phyloP scores from a whole-genome alignment of 208 protist species.

The Wallacemonas sp. region DNA sequence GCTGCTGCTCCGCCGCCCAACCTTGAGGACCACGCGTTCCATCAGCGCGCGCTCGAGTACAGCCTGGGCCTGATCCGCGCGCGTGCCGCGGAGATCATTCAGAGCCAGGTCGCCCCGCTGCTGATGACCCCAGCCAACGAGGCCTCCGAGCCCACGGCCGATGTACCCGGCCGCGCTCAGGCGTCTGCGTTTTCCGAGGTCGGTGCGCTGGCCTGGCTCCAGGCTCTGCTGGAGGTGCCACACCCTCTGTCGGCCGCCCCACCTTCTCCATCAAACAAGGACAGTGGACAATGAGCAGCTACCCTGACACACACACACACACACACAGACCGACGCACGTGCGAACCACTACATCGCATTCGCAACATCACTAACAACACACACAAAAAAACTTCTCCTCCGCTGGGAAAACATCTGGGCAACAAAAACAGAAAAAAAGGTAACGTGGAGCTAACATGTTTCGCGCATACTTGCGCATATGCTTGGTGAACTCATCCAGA shows the following conservation, averaged over 20 bases:
- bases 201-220: conserved; percentile 6
- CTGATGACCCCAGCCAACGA: too few species aligned
- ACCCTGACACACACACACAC: neutral
- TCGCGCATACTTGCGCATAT: too few species aligned
- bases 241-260: neutral
- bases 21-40: neutral
- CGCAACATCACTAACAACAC: neutral
- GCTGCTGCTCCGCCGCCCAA: too few species aligned
- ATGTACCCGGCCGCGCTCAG: neutral
- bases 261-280: neutral
- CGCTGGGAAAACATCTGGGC: too few species aligned
- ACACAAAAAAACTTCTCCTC: conserved; percentile 3
- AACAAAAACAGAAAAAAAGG: neutral
- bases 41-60: conserved; percentile 3
- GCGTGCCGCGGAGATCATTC: conserved; percentile 6
- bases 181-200: neutral
- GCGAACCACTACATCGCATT: neutral
- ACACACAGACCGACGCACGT: neutral
- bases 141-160: neutral
- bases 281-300: neutral
- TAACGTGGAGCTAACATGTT: neutral
- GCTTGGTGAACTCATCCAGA: too few species aligned
- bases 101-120: neutral
- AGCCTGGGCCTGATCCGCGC: conserved; percentile 6
- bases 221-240: conserved; percentile 5